These are phyloP conservation scores for Suaeda aralocaspica DNA, from an alignment of 148 eudicot species.

Conservation along the genomic window DNA sequence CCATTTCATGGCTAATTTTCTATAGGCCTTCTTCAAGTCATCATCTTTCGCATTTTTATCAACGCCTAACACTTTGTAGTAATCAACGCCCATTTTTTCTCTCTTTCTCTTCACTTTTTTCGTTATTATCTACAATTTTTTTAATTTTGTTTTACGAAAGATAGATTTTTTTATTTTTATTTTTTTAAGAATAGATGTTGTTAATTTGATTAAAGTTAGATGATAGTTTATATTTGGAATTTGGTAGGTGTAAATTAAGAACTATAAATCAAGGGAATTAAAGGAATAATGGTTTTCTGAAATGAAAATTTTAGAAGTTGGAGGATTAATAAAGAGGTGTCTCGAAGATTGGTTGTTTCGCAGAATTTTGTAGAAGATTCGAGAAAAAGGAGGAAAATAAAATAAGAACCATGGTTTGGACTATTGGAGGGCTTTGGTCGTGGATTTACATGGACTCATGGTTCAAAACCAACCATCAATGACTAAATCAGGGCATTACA, in stretches of 20 bases:
- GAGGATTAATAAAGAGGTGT: constrained; percentile 17
- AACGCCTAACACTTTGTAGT: constrained; percentile 50
- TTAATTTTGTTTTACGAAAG: not conserved
- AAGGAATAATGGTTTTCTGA: not conserved
- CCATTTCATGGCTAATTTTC: constrained; percentile 61
- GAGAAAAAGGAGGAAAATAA: no score
- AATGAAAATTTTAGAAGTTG: not conserved
- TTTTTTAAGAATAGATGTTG: no score
- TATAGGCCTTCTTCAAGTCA: constrained; percentile 64
- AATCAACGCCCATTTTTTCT: constrained; percentile 53
- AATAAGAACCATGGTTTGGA: no score
- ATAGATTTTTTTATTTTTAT: not conserved
- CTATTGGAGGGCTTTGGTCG: no score
- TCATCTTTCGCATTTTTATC: constrained; percentile 53
- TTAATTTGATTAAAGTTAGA: not conserved
- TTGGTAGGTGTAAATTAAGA: not conserved
- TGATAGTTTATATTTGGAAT: not conserved
- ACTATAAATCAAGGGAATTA: not conserved
- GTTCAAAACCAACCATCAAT: no score
- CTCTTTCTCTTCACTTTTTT: constrained; percentile 17
- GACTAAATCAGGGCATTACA: no score
- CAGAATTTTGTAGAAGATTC: constrained; percentile 28
- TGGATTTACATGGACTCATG: no score
- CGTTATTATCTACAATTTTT: not conserved
- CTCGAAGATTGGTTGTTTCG: constrained; percentile 19